phyloP scores from a whole-genome alignment of 2,329 filamentous ascomycete genomes.

The Berkeleyomyces rouxiae region DNA sequence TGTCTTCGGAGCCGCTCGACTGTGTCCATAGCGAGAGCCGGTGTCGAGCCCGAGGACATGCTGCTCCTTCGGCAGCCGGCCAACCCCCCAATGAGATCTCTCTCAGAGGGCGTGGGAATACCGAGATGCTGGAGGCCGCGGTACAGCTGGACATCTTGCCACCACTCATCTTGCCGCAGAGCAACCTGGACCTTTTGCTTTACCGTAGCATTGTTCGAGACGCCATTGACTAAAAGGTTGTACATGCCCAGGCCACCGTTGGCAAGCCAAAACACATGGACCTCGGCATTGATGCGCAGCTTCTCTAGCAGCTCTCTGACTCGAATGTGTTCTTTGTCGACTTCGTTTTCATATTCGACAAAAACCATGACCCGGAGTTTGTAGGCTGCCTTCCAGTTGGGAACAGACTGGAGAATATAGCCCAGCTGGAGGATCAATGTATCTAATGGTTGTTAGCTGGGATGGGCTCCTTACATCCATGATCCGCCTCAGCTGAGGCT shows the following conservation, averaged over 20 bases:
- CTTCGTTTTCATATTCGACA: conserved; percentile 74
- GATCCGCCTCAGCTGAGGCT: no score
- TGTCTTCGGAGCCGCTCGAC: conserved; percentile 6
- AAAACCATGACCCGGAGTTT: conserved; percentile 66
- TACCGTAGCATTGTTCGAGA: conserved; percentile 31
- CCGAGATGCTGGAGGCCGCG: conserved; percentile 25
- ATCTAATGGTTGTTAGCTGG: conserved; percentile 24
- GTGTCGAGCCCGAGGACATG: background rate
- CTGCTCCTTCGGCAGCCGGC: background rate
- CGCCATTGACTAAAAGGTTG: conserved; percentile 62
- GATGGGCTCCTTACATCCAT: conserved; percentile 6
- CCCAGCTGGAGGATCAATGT: conserved; percentile 75
- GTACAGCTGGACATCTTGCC: conserved; percentile 52
- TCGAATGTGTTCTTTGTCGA: conserved; percentile 58
- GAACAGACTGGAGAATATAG: conserved; percentile 68
- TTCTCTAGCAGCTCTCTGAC: conserved; percentile 63
- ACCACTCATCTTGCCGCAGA: conserved; percentile 63
- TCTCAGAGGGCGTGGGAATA: conserved; percentile 17
- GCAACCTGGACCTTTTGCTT: conserved; percentile 46
- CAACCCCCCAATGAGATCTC: background rate
- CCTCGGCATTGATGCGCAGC: conserved; percentile 61
- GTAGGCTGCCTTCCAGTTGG: conserved; percentile 61
- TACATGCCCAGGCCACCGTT: conserved; percentile 57
- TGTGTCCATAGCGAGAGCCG: background rate
- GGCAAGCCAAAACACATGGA: conserved; percentile 68